Evolutionary conservation across 2,329 filamentous ascomycete species (phyloP), one percentile per base, ranked within the genome.

Genomic region (Xylaria sp.): DNA sequence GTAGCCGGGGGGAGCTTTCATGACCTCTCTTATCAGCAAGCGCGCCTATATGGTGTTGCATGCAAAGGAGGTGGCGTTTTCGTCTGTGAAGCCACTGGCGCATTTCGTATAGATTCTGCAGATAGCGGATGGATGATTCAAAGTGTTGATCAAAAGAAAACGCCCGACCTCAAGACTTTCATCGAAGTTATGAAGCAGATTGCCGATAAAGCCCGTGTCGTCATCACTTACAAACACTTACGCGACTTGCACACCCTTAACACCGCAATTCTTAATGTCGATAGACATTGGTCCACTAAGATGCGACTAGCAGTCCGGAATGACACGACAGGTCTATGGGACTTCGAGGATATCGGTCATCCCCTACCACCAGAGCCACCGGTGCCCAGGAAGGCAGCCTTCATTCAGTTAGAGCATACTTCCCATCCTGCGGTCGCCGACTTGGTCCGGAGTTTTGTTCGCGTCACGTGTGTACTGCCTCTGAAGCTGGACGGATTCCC

Each of bases 401-500:
- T 99, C 78, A 97, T 98, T 73, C 91, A 94, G 78, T 88, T 99
- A 70, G 92, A 95, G 75, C 93, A 96, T 73, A 92, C 95, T 68
- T 92, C 92, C 67, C 92, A 98, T 78, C 90, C 93, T 27, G 93
- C 93, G 19, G 94, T 96, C n/a, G 94, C 94, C 2, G 93, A 97
- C 73, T 89, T 99, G 70, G 93, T 99, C 47, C 91, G 93, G 73
- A 98, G 94, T 78, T 98, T 99, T 78, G 95, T 99, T 30, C 92
- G 96, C 47, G 92, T 99, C 64, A 91, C 93, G 71, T 97, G 94
- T 75, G 92, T 91, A 27, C 95, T 99, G 91, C 96, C 96, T 0
- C 84, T 99, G 70, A 98, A 98, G 84, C 87, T 99, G 9, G 96
- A 99, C 78, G 96, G 96, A n/a, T 99, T 97, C 79, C 97, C 96